Evolutionary conservation across 768 basidiomycete genomes (phyloP).

Genomic region (Tubosaeta brunneosetosa): DNA sequence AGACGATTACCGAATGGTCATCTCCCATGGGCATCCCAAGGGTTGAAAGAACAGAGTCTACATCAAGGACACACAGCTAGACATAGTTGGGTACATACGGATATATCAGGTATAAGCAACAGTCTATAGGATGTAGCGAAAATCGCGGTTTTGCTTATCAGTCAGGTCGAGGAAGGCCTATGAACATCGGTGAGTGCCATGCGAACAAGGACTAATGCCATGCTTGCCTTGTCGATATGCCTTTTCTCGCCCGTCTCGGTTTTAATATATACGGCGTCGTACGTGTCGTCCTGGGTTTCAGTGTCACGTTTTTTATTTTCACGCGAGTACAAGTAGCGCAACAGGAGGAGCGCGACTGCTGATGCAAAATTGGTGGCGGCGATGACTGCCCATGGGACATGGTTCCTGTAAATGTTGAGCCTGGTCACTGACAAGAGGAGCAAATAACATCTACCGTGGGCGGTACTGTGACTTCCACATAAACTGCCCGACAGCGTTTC

Average conservation of each 20-base stretch:
- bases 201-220: background rate
- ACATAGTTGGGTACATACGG: slow-evolving; percentile 5
- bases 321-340: slow-evolving; percentile 52
- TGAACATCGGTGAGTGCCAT: background rate
- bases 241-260: slow-evolving; percentile 51
- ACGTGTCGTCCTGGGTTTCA: slow-evolving; percentile 47
- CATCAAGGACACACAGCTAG: slow-evolving; percentile 8
- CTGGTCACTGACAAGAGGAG: background rate
- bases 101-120: background rate
- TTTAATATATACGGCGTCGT: slow-evolving; percentile 57
- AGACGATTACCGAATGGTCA: slow-evolving; percentile 21
- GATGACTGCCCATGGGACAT: slow-evolving; percentile 72
- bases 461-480: slow-evolving; percentile 73
- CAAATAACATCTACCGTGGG: slow-evolving; percentile 47
- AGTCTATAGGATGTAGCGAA: slow-evolving; percentile 57
- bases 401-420: slow-evolving; percentile 43
- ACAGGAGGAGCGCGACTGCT: slow-evolving; percentile 47
- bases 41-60: background rate
- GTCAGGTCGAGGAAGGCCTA: slow-evolving; percentile 76
- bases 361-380: slow-evolving; percentile 55
- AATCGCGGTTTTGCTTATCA: slow-evolving; percentile 68
- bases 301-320: slow-evolving; percentile 62
- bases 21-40: slow-evolving; percentile 1
- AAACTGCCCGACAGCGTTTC: slow-evolving; percentile 70
- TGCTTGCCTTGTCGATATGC: slow-evolving; percentile 57